These are phyloP conservation scores for Coemansia reversa DNA, from an alignment of 192 early-diverging fungal species.

Conservation along the genomic window DNA sequence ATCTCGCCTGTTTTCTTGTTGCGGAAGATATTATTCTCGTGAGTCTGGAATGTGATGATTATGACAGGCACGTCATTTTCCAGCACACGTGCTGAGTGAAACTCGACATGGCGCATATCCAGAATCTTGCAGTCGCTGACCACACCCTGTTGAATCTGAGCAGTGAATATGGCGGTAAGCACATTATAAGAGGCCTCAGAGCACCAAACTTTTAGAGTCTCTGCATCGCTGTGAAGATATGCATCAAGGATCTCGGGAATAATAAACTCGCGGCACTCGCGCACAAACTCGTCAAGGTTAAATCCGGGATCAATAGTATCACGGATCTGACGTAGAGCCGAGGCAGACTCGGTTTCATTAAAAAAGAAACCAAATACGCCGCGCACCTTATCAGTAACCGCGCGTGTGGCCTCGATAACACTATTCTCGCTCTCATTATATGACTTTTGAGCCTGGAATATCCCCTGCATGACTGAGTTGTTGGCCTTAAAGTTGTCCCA, in stretches of 20 bases:
- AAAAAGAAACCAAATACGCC: constrained; percentile 77
- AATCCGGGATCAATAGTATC: constrained; percentile 85
- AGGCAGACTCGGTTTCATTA: constrained; percentile 91
- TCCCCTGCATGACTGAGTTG: constrained; percentile 78
- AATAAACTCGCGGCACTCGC: constrained; percentile 87
- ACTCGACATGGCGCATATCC: constrained; percentile 87
- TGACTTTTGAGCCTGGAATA: constrained; percentile 73
- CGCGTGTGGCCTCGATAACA: constrained; percentile 70
- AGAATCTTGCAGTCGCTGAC: constrained; percentile 92
- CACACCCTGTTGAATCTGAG: constrained; percentile 83
- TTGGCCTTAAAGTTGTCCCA: constrained; percentile 93
- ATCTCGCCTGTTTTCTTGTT: constrained; percentile 82
- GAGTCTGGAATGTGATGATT: constrained; percentile 85
- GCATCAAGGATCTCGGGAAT: constrained; percentile 97
- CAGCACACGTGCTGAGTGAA: constrained; percentile 84
- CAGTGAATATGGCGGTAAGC: constrained; percentile 77
- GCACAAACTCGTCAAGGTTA: constrained; percentile 81
- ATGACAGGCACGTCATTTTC: constrained; percentile 93
- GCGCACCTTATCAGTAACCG: constrained; percentile 73
- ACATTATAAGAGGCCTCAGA: constrained; percentile 87
- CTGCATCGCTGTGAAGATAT: constrained; percentile 81
- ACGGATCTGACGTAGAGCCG: constrained; percentile 78
- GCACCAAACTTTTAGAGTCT: constrained; percentile 88
- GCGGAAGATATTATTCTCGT: constrained; percentile 92
- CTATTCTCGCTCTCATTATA: constrained; percentile 92